Evolutionary conservation across 2,329 filamentous ascomycete genomes (phyloP), one percentile per base, ranked within the genome.

Genomic region (Fusarium domesticum): DNA sequence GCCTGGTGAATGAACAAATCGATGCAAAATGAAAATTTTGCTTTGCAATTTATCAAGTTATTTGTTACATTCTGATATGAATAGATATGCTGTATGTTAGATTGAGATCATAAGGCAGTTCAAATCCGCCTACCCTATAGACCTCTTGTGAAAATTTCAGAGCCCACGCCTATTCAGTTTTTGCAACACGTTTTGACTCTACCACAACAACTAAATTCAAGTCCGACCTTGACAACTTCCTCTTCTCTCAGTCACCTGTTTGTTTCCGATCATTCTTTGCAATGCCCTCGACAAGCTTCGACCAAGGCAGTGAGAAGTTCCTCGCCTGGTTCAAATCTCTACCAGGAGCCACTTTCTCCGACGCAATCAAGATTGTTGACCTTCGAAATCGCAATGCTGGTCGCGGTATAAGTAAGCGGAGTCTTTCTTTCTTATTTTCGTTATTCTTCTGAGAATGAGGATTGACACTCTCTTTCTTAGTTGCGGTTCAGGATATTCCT

Each of bases 401-500:
- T 2, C 70, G 78, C 39, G 79, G 79, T 37, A 79, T 82, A 48
- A 63, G 78, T 80, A 60, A 55, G 69, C 57, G 6, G 11, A 31
- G 8, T 20, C 3, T 5, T 5, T 10, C 3, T 3, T 37, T 28
- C 14, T 28, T 28, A 4, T 28, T 28, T 28, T 28, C 3, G 11
- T 18, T 33, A 8, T 6, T 12, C 14, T 39, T 16, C 12, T 2
- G 2, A 15, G 6, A 15, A 40, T 23, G n/a, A n/a, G n/a, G n/a
- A 2, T 44, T 62, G 20, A 61, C 44, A 23, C 15, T 17, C 89
- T 7, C 85, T n/a, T 28, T 92, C 54, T 84, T 87, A 92, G 87
- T 95, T 57, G 87, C 89, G 18, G 76, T 70, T 17, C 64, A 76
- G 45, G 80, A 89, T 50, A 88, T 96, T 42, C 69, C 74, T 15